Evolutionary conservation across 345 rosid species (phyloP).

Genomic region (Geranium rotundifolium): DNA sequence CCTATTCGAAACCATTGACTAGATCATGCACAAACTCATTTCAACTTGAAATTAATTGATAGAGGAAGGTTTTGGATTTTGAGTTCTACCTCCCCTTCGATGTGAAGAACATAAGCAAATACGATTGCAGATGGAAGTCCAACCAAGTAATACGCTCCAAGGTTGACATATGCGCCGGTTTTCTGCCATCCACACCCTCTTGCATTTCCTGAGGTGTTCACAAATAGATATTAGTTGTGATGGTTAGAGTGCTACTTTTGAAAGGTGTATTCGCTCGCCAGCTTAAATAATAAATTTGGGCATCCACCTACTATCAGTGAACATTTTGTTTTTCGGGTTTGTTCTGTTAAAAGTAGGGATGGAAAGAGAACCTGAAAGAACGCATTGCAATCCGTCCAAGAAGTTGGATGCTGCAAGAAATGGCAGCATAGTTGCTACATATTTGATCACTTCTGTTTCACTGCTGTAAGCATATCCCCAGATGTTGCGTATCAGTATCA

Average conservation of each 20-base stretch:
- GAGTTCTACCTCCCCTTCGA: constrained; percentile 33
- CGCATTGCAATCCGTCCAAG: constrained; percentile 46
- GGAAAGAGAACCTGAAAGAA: constrained; percentile 42
- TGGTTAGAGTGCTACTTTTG: too few relatives aligned
- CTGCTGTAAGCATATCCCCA: constrained; percentile 48
- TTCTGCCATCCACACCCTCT: constrained; percentile 64
- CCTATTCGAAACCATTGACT: constrained; percentile 17
- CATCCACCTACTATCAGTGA: too few relatives aligned
- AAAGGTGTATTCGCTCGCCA: too few relatives aligned
- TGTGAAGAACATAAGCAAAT: constrained; percentile 30
- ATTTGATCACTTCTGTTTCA: constrained; percentile 28
- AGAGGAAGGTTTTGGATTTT: too few relatives aligned
- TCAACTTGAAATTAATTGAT: too few relatives aligned
- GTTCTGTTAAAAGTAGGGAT: too few relatives aligned
- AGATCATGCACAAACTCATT: not conserved
- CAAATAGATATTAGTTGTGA: not conserved
- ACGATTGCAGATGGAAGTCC: constrained; percentile 35
- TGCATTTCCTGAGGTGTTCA: constrained; percentile 22
- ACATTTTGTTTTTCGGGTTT: too few relatives aligned
- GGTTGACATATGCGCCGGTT: constrained; percentile 45
- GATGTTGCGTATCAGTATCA: constrained; percentile 26
- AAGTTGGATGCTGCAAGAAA: constrained; percentile 42
- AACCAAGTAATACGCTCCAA: constrained; percentile 41
- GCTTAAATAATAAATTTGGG: too few relatives aligned
- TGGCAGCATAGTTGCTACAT: constrained; percentile 40